Percentiles rank a stretch among this genome's conserved stretches.
These are phyloP conservation scores for Yamadazyma atmosphaerica DNA, from an alignment of 1,139 yeast genomes.

Conservation along the genomic window DNA sequence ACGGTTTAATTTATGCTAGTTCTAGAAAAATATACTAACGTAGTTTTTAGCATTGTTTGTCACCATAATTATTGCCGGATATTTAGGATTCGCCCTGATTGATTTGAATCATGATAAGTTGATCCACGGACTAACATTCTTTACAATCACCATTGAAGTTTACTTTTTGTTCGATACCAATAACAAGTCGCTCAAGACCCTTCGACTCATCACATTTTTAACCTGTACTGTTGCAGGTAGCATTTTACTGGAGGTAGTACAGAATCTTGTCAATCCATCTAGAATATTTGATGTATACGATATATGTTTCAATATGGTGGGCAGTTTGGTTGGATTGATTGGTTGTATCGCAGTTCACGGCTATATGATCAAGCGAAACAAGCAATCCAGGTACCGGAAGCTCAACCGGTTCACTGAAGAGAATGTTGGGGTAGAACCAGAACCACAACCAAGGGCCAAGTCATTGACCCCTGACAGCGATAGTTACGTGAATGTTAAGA, in stretches of 20 bases:
- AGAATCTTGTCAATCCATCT: constrained; percentile 41
- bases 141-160: constrained; percentile 51
- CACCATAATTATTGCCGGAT: constrained; percentile 32
- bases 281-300: constrained; percentile 52
- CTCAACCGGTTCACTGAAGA: neutral
- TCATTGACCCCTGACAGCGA: neutral
- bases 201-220: constrained; percentile 41
- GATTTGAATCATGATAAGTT: constrained; percentile 52
- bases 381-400: constrained; percentile 1
- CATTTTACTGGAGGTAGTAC: constrained; percentile 54
- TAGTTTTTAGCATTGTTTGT: constrained; percentile 29
- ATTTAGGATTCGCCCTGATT: constrained; percentile 54
- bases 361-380: constrained; percentile 3
- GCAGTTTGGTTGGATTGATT: constrained; percentile 31
- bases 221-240: constrained; percentile 49
- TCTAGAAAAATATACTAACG: no score
- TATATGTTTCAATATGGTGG: constrained; percentile 43
- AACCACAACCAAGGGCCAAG: no score
- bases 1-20: no score
- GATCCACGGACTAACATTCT: constrained; percentile 51
- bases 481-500: constrained; percentile 11
- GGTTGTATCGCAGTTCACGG: constrained; percentile 15
- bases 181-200: constrained; percentile 33
- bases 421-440: no score
- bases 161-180: constrained; percentile 53